phyloP scores from a whole-genome alignment of 1,284 basidiomycete genomes.

The Pseudozyma flocculosa region DNA sequence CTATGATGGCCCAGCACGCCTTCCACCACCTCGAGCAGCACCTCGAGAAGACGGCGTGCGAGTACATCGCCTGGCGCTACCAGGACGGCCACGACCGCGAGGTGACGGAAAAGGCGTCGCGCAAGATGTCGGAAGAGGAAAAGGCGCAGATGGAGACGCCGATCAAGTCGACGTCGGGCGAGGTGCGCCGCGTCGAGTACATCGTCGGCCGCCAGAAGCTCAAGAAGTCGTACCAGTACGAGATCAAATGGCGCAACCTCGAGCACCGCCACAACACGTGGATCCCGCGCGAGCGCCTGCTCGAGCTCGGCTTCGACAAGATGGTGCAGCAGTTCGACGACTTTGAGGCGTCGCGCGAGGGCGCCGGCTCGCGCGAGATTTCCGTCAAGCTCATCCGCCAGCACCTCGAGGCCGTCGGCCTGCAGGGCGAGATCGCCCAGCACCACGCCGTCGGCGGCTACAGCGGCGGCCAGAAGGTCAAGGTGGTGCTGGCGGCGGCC shows the following conservation, averaged over 20 bases:
- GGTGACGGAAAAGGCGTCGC: slow-evolving; percentile 84
- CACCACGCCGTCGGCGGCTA: slow-evolving; percentile 55
- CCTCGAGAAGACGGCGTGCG: slow-evolving; percentile 54
- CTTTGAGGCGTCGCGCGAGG: slow-evolving; percentile 78
- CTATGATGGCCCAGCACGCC: slow-evolving; percentile 91
- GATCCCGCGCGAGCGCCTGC: slow-evolving; percentile 84
- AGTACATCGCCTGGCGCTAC: slow-evolving; percentile 84
- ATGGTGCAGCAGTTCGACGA: slow-evolving; percentile 94
- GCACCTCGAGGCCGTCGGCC: slow-evolving; percentile 70
- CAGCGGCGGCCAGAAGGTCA: slow-evolving; percentile 81
- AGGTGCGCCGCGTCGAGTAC: slow-evolving; percentile 81
- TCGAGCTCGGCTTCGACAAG: slow-evolving; percentile 87
- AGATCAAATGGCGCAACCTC: slow-evolving; percentile 93
- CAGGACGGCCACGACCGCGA: slow-evolving; percentile 98
- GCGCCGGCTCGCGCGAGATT: slow-evolving; percentile 68
- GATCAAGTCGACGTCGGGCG: slow-evolving; percentile 88
- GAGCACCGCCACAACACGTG: slow-evolving; percentile 92
- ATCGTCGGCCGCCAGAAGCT: slow-evolving; percentile 96
- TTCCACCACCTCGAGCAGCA: slow-evolving; percentile 58
- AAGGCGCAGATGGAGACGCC: slow-evolving; percentile 77
- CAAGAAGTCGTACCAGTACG: slow-evolving; percentile 89
- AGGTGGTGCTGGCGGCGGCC: slow-evolving; percentile 65
- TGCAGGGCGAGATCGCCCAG: slow-evolving; percentile 67
- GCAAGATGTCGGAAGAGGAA: slow-evolving; percentile 86
- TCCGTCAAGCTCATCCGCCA: slow-evolving; percentile 56